phyloP scores from a whole-genome alignment of 176 grass and related monocot species.

The Olyra latifolia region DNA sequence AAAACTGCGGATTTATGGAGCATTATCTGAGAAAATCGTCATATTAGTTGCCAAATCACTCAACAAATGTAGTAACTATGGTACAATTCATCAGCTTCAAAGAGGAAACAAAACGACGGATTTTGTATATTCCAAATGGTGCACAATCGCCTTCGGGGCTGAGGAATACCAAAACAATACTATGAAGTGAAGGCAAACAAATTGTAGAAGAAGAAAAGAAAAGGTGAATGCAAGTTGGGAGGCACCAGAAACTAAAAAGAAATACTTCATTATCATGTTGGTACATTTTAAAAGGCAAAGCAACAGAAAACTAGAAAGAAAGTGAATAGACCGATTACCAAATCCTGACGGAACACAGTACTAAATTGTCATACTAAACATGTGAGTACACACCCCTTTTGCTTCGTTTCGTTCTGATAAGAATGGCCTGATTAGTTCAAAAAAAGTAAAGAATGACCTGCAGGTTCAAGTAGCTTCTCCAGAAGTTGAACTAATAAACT shows the following conservation, averaged over 20 bases:
- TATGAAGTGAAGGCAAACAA: neutral
- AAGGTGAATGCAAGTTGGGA: neutral
- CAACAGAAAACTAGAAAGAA: neutral
- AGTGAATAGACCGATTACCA: neutral
- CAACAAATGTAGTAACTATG: neutral
- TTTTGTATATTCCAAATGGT: neutral
- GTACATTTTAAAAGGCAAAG: neutral
- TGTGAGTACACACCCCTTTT: neutral
- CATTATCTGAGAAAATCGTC: neutral
- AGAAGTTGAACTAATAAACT: neutral
- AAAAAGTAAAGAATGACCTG: too few species aligned
- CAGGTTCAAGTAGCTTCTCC: conserved; percentile 4
- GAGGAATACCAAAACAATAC: neutral
- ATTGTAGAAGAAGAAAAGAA: neutral
- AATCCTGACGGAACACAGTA: neutral
- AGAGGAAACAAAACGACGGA: too few species aligned
- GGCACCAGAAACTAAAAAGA: neutral
- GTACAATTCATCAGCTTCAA: neutral
- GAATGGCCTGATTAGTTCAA: neutral
- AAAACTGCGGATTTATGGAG: neutral
- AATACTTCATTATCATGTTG: neutral
- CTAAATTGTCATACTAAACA: neutral
- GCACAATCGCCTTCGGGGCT: neutral
- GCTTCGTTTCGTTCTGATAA: neutral
- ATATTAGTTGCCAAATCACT: neutral